Percentiles rank a stretch among this genome's conserved stretches.
phyloP scores from a whole-genome alignment of 2,329 filamentous ascomycete species.

The Ophiostoma ips region DNA sequence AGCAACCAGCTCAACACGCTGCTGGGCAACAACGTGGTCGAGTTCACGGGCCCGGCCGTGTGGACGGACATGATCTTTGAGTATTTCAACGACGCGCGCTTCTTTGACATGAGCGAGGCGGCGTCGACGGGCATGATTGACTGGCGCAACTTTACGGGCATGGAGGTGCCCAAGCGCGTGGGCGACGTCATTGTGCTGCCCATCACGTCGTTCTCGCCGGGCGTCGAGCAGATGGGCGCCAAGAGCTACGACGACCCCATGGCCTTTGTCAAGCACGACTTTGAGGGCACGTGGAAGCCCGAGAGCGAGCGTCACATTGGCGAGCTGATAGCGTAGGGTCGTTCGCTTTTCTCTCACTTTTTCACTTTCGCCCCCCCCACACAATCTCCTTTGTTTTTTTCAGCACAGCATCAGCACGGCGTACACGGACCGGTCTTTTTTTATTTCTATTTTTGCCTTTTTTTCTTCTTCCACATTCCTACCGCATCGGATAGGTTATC shows the following conservation, averaged over 20 bases:
- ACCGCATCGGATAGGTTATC: too few species aligned
- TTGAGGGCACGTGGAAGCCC: slow-evolving; percentile 76
- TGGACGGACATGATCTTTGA: slow-evolving; percentile 90
- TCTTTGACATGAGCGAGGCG: slow-evolving; percentile 65
- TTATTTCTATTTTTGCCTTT: too few species aligned
- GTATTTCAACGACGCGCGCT: slow-evolving; percentile 84
- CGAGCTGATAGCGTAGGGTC: slow-evolving; percentile 21
- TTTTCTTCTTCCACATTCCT: too few species aligned
- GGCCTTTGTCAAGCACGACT: slow-evolving; percentile 95
- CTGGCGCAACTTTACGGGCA: slow-evolving; percentile 79
- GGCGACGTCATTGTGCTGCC: slow-evolving; percentile 89
- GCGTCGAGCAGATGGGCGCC: slow-evolving; percentile 84
- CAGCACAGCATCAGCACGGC: slow-evolving; percentile 1
- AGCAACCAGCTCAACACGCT: slow-evolving; percentile 47
- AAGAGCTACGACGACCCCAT: slow-evolving; percentile 80
- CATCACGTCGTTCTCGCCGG: slow-evolving; percentile 94
- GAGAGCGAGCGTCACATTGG: slow-evolving; percentile 59
- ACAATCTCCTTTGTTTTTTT: not conserved
- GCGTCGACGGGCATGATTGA: slow-evolving; percentile 61
- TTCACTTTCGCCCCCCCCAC: too few species aligned
- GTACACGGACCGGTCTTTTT: not conserved
- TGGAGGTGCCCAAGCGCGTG: slow-evolving; percentile 69
- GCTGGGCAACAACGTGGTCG: slow-evolving; percentile 62
- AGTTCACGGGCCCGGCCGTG: slow-evolving; percentile 84
- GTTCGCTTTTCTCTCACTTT: not conserved